These are phyloP conservation scores for Metschnikowia reukaufii DNA, from an alignment of 805 yeast genomes.

Conservation along the genomic window DNA sequence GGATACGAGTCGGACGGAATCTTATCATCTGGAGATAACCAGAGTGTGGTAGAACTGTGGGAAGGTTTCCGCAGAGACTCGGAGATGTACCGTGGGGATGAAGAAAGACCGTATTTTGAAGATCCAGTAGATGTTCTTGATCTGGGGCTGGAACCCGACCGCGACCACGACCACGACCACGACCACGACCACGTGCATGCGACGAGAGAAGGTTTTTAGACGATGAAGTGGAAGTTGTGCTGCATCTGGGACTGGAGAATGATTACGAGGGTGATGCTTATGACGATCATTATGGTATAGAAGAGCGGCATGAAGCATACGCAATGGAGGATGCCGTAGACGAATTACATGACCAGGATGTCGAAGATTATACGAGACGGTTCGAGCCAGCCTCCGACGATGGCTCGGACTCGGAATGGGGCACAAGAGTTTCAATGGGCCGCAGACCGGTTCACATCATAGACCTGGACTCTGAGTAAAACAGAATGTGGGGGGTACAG, in stretches of 20 bases:
- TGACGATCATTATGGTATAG: not conserved
- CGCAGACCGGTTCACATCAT: constrained; percentile 7
- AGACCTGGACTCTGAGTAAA: constrained; percentile 17
- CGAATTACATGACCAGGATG: constrained; percentile 13
- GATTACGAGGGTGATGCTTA: not conserved
- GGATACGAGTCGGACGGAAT: constrained; percentile 18
- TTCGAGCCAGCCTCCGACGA: constrained; percentile 10
- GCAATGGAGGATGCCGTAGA: constrained; percentile 13
- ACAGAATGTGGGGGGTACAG: no score
- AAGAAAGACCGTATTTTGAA: not conserved
- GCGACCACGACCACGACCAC: no score
- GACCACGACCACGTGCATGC: no score
- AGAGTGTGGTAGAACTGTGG: constrained; percentile 11
- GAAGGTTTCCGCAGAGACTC: constrained; percentile 10
- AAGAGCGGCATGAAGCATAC: not conserved
- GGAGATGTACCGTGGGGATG: constrained; percentile 8
- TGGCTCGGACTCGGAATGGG: constrained; percentile 8
- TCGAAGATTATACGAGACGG: constrained; percentile 7
- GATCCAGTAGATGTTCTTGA: not conserved
- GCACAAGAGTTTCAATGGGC: constrained; percentile 8
- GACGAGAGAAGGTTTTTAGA: not conserved
- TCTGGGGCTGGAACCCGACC: not conserved
- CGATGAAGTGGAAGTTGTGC: not conserved
- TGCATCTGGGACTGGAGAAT: constrained; percentile 5
- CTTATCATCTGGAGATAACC: constrained; percentile 15